Percentiles rank a stretch among this genome's conserved stretches.
Evolutionary conservation across 2,329 filamentous ascomycete genomes (phyloP).

Genomic region (Pseudopithomyces chartarum): DNA sequence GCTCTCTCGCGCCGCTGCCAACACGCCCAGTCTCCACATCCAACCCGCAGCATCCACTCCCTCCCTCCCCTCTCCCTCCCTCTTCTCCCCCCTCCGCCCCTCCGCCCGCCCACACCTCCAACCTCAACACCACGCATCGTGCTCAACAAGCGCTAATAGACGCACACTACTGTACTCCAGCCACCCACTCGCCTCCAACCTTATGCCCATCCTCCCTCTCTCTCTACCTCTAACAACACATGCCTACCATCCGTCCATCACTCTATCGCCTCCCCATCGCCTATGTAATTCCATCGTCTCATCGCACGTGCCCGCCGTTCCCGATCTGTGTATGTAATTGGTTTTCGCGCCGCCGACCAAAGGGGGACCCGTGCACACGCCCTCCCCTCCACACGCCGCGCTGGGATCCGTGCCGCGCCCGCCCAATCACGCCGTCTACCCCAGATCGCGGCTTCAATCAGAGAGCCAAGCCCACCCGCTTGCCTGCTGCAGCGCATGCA

Average conservation of each 20-base stretch:
- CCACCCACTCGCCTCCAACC: neutral
- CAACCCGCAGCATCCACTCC: neutral
- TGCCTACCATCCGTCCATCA: no score
- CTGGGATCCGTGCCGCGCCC: conserved; percentile 3
- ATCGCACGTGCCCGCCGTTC: conserved; percentile 8
- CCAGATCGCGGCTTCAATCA: conserved; percentile 20
- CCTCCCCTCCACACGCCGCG: conserved; percentile 9
- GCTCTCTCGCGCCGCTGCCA: neutral
- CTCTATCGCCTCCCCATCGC: neutral
- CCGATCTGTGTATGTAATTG: conserved; percentile 15
- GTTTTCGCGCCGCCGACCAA: conserved; percentile 13
- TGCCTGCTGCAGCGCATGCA: neutral
- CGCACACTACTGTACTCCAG: no score
- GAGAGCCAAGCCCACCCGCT: neutral
- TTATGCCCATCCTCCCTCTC: neutral
- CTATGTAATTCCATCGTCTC: conserved; percentile 5
- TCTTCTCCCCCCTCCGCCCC: neutral
- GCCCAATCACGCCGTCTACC: conserved; percentile 28
- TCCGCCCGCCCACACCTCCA: neutral
- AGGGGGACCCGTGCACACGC: no score
- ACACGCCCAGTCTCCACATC: neutral
- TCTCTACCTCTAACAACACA: no score
- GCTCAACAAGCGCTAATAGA: neutral
- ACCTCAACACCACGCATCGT: neutral
- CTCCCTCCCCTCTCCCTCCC: neutral